Evolutionary conservation across 768 basidiomycete species (phyloP).

Genomic region (Exsudoporus frostii): DNA sequence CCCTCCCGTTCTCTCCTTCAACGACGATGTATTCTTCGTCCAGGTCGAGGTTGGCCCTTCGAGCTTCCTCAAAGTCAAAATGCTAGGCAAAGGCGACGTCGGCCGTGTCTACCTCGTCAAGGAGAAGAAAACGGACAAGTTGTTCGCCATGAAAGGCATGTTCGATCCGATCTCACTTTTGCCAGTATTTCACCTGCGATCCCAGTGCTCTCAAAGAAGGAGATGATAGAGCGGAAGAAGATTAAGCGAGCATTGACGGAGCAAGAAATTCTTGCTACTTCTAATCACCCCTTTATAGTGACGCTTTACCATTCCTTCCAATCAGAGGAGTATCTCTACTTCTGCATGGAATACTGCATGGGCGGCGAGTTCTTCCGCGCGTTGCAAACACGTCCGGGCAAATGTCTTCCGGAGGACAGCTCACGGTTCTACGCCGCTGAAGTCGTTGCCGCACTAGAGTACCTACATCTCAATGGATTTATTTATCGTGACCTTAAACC

Average conservation of each 20-base stretch:
- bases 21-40: conserved; percentile 1
- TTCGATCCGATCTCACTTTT: conserved; percentile 8
- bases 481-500: conserved; percentile 99
- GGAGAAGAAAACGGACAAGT: conserved; percentile 95
- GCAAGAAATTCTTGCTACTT: conserved; percentile 97
- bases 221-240: conserved; percentile 99
- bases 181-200: conserved; percentile 23
- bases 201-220: conserved; percentile 94
- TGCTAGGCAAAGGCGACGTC: conserved; percentile 98
- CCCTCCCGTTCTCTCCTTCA: background rate
- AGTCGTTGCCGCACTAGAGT: conserved; percentile 96
- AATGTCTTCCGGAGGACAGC: conserved; percentile 92
- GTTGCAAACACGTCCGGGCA: conserved; percentile 92
- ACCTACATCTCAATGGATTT: conserved; percentile 98
- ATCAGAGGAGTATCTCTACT: conserved; percentile 95
- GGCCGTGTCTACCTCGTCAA: conserved; percentile 97
- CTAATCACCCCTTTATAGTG: conserved; percentile 99
- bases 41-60: conserved; percentile 93
- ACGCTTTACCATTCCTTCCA: conserved; percentile 99
- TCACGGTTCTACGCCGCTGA: conserved; percentile 98
- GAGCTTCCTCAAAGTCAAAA: conserved; percentile 94
- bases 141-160: conserved; percentile 99
- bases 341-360: conserved; percentile 99
- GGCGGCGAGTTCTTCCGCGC: conserved; percentile 99
- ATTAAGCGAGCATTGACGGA: conserved; percentile 98